phyloP scores from a whole-genome alignment of 306 rosid species.

The Amphicarpaea edgeworthii region DNA sequence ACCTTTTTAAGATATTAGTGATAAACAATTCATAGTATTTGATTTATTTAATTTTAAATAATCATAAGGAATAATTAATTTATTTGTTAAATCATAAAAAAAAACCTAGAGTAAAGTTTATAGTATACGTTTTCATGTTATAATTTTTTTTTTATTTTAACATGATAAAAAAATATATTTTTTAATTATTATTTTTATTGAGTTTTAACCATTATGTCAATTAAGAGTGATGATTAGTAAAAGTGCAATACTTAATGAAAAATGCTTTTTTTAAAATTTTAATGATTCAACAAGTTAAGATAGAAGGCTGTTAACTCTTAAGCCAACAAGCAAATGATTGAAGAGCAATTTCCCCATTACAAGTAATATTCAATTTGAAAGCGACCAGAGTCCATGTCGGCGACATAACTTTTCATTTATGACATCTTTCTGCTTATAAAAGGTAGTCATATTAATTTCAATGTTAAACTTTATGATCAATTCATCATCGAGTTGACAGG shows the following conservation, averaged over 20 bases:
- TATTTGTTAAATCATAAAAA: too few species aligned
- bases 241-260: background rate
- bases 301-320: background rate
- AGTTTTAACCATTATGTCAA: background rate
- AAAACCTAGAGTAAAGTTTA: too few species aligned
- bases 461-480: background rate
- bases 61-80: too few species aligned
- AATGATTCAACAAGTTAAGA: background rate
- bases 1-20: too few species aligned
- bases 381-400: background rate
- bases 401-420: background rate
- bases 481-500: background rate
- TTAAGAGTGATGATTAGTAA: background rate
- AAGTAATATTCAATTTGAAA: background rate
- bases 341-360: background rate
- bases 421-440: background rate
- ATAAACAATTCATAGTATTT: too few species aligned
- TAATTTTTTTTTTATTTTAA: too few species aligned
- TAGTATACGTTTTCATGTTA: too few species aligned
- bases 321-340: constrained; percentile 18
- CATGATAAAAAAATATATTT: too few species aligned
- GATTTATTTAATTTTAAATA: too few species aligned
- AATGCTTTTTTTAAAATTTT: background rate
- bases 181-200: too few species aligned
- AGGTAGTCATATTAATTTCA: background rate